Base-by-base conservation (phyloP, 1,284 basidiomycete species). In the Tremellales sp. region DNA sequence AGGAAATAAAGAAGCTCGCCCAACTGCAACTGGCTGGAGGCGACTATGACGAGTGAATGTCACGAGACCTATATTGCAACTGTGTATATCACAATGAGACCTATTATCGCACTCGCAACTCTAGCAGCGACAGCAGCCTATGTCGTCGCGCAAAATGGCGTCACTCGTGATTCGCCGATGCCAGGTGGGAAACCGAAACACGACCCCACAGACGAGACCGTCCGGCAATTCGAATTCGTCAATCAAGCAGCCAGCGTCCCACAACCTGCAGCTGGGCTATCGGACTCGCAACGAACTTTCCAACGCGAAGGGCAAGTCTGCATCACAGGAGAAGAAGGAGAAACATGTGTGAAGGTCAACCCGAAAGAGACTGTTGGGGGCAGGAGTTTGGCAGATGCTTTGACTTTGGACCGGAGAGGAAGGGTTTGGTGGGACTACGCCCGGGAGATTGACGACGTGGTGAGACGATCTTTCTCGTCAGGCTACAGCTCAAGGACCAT, bases 381-480 rank as follows among this genome's bases (percentile, higher is more conserved):
- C 21, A 33, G 25, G 3, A 65, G 48, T 10, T 55, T 73, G 21
- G 65, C 65, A 1, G 70, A 73, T 53, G 61, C 56, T 3, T 51
- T 73, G 13, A 70, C 70, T 15, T 48, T 68, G 22, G 67, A 70
- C 52, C 52, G 65, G 23, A 48, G 54, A 12, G 65, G 62, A 15
- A 62, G 64, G 37, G 21, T 71, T 15, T 73, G 67, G 67, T 73
- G 62, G 60, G 62, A 65, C 24, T 73, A 73, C 46, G 70, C 70
- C 3, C 51, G 70, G 36, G 70, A 73, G 48, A 58, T 64, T 4
- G 46, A 55, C 3, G 46, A 49, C 13, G 57, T 73, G 5, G 68
- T 70, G 53, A 53, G 67, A 67, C 39, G 10, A 19, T 13, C 13
- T 8, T 43, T 21, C 17, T 12, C 44, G 19, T 40, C 29, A 27